phyloP scores from a whole-genome alignment of 441 rosid species.

The Mallotus japonicus region DNA sequence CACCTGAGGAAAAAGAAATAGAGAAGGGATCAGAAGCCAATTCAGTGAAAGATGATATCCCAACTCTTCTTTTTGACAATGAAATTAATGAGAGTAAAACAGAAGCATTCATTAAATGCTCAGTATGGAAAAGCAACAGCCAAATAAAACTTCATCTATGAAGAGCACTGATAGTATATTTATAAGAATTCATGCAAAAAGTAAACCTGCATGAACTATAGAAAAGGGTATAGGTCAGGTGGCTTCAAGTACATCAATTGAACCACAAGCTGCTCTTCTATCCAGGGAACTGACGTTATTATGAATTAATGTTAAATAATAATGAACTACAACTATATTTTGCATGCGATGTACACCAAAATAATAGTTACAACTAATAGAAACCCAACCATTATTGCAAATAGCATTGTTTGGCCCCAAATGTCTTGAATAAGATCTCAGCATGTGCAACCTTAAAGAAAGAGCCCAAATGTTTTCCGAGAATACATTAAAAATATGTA shows the following conservation, averaged over 20 bases:
- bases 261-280: not conserved
- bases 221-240: not conserved
- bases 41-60: conserved; percentile 6
- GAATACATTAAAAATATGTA: not conserved
- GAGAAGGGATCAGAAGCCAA: conserved; percentile 17
- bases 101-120: not conserved
- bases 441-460: not conserved
- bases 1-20: conserved; percentile 45
- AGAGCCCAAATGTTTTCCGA: not conserved
- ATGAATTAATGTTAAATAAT: too few species aligned
- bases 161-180: not conserved
- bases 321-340: not conserved
- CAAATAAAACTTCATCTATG: not conserved
- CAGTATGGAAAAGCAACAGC: not conserved
- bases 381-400: not conserved
- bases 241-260: not conserved
- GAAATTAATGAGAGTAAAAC: conserved; percentile 10
- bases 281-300: not conserved
- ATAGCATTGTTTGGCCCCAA: not conserved
- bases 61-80: not conserved
- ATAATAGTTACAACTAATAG: not conserved
- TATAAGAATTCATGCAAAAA: conserved; percentile 1
- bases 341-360: not conserved
- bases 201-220: not conserved
- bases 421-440: not conserved